Evolutionary conservation across 1,284 basidiomycete species (phyloP).

Genomic region (Ceratobasidium sp.): DNA sequence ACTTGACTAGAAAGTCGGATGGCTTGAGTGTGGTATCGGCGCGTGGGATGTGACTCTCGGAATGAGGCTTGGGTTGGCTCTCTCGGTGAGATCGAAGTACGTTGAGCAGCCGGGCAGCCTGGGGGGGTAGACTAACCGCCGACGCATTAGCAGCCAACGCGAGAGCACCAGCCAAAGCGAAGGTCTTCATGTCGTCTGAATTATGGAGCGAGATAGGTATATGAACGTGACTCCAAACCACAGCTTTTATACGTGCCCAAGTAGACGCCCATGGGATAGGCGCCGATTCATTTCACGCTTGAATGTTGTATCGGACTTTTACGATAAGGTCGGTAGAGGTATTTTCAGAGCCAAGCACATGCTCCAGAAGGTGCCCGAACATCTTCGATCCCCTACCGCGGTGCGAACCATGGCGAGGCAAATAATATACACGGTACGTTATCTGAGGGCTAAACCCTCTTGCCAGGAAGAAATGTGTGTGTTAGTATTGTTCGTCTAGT

Average conservation of each 20-base stretch:
- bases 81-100: background rate
- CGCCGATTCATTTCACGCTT: too few species aligned
- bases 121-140: background rate
- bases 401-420: too few species aligned
- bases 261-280: background rate
- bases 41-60: background rate
- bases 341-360: too few species aligned
- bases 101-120: slow-evolving; percentile 1
- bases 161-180: slow-evolving; percentile 2
- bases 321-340: too few species aligned
- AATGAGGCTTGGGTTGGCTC: background rate
- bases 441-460: too few species aligned
- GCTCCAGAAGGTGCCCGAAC: too few species aligned
- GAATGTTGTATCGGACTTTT: too few species aligned
- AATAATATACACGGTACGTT: too few species aligned
- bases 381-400: too few species aligned
- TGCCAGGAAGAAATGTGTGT: too few species aligned
- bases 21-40: slow-evolving; percentile 5
- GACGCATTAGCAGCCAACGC: background rate
- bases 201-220: background rate
- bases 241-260: background rate
- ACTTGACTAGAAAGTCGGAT: slow-evolving; percentile 44
- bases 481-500: too few species aligned
- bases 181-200: background rate
- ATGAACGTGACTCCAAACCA: background rate